Evolutionary conservation across 345 rosid species (phyloP).

Genomic region (Euphorbia tirucalli): DNA sequence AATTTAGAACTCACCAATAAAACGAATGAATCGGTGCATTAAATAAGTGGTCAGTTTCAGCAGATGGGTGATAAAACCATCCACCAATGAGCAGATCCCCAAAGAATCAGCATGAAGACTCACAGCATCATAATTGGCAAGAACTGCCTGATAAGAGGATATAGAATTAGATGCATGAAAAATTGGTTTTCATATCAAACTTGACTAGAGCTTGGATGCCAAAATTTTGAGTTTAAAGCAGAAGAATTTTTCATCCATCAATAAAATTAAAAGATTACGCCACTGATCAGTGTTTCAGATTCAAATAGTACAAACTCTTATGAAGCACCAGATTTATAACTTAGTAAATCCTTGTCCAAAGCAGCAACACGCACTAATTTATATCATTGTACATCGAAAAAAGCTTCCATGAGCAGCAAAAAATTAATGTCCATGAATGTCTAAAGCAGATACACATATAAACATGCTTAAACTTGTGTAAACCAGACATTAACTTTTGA

Average conservation of each 20-base stretch:
- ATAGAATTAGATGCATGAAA: slow-evolving; percentile 10
- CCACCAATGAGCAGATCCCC: slow-evolving; percentile 30
- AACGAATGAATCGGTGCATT: slow-evolving; percentile 34
- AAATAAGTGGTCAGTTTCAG: slow-evolving; percentile 37
- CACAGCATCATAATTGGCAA: slow-evolving; percentile 23
- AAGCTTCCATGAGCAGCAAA: background rate
- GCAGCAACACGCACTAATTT: background rate
- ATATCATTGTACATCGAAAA: background rate
- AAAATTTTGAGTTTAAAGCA: background rate
- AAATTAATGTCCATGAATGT: background rate
- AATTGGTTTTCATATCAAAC: slow-evolving; percentile 6
- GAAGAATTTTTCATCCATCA: background rate
- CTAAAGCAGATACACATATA: background rate
- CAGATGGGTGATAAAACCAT: slow-evolving; percentile 36
- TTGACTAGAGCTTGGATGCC: background rate
- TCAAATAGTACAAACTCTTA: background rate
- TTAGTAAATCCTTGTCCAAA: background rate
- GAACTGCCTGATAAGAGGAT: slow-evolving; percentile 31
- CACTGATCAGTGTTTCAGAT: background rate
- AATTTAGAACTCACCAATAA: slow-evolving; percentile 44
- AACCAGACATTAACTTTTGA: slow-evolving; percentile 9
- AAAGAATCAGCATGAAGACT: slow-evolving; percentile 29
- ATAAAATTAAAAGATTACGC: slow-evolving; percentile 3
- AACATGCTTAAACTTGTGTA: background rate
- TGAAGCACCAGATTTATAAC: background rate